Percentiles rank a stretch among this genome's conserved stretches.
phyloP scores from a whole-genome alignment of 2,329 filamentous ascomycete species.

The Aspergillus tanneri region DNA sequence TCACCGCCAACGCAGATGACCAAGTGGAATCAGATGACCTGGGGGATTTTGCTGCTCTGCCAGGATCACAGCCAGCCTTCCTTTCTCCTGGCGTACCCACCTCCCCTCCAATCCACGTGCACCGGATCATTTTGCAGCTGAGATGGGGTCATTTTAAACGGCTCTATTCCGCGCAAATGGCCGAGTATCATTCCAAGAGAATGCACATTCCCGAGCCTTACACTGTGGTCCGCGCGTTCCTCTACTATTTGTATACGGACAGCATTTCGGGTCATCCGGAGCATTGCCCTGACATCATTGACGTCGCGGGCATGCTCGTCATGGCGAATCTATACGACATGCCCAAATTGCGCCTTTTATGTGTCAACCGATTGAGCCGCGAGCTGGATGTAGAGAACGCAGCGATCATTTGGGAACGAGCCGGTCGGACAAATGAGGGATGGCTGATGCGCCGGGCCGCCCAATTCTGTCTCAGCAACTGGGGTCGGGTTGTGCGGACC shows the following conservation, averaged over 20 bases:
- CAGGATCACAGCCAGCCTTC: conserved; percentile 32
- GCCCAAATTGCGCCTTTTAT: conserved; percentile 84
- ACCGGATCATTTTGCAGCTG: conserved; percentile 88
- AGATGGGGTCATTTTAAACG: conserved; percentile 96
- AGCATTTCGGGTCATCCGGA: conserved; percentile 68
- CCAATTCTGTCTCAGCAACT: conserved; percentile 85
- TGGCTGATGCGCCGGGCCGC: conserved; percentile 90
- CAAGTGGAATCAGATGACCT: conserved; percentile 55
- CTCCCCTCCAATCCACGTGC: conserved; percentile 86
- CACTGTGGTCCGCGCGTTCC: conserved; percentile 86
- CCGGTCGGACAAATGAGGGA: conserved; percentile 83
- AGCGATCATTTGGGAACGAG: conserved; percentile 94
- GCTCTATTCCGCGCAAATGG: conserved; percentile 91
- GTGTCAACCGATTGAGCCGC: conserved; percentile 82
- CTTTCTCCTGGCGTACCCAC: conserved; percentile 48
- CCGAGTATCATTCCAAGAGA: conserved; percentile 92
- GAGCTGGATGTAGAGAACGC: conserved; percentile 94
- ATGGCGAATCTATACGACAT: conserved; percentile 99
- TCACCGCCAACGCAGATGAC: conserved; percentile 82
- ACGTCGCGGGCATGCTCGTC: conserved; percentile 90
- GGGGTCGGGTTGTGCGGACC: conserved; percentile 90
- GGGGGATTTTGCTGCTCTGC: conserved; percentile 35
- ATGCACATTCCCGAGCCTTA: conserved; percentile 99
- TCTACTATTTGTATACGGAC: conserved; percentile 96
- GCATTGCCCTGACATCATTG: conserved; percentile 64